phyloP scores from a whole-genome alignment of 2,329 filamentous ascomycete species.

The Colletotrichum sp. region DNA sequence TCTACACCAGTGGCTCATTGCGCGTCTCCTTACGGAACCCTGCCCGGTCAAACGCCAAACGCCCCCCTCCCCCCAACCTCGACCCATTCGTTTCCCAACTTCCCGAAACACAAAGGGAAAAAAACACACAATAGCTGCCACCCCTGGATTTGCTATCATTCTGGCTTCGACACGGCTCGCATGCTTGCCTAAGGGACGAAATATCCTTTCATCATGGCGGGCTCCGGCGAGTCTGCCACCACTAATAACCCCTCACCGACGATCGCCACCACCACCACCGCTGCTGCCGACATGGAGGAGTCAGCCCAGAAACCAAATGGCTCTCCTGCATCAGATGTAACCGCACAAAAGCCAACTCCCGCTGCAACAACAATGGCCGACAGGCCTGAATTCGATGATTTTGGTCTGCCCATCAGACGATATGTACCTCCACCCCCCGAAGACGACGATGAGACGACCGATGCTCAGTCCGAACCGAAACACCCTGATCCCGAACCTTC shows the following conservation, averaged over 20 bases:
- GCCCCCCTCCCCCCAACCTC: background rate
- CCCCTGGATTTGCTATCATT: background rate
- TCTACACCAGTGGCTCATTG: background rate
- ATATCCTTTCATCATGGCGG: conserved; percentile 17
- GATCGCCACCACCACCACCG: background rate
- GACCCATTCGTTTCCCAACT: conserved; percentile 5
- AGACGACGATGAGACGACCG: conserved; percentile 9
- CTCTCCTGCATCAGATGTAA: conserved; percentile 25
- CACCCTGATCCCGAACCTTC: background rate
- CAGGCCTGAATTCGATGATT: conserved; percentile 67
- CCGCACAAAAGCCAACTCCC: conserved; percentile 30
- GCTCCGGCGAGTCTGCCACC: conserved; percentile 14
- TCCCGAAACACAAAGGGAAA: conserved; percentile 13
- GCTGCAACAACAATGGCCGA: conserved; percentile 31
- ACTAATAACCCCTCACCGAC: background rate
- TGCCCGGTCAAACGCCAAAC: background rate
- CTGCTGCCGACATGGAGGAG: conserved; percentile 26
- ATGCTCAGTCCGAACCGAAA: background rate
- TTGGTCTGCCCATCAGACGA: conserved; percentile 69
- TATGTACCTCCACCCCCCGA: conserved; percentile 37
- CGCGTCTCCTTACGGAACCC: background rate
- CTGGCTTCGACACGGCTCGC: background rate
- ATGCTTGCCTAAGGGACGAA: conserved; percentile 9
- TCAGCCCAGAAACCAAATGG: conserved; percentile 18
- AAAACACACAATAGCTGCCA: background rate